These are phyloP conservation scores for Friedmanniomyces simplex DNA, from an alignment of 495 filamentous ascomycete genomes.

Conservation along the genomic window DNA sequence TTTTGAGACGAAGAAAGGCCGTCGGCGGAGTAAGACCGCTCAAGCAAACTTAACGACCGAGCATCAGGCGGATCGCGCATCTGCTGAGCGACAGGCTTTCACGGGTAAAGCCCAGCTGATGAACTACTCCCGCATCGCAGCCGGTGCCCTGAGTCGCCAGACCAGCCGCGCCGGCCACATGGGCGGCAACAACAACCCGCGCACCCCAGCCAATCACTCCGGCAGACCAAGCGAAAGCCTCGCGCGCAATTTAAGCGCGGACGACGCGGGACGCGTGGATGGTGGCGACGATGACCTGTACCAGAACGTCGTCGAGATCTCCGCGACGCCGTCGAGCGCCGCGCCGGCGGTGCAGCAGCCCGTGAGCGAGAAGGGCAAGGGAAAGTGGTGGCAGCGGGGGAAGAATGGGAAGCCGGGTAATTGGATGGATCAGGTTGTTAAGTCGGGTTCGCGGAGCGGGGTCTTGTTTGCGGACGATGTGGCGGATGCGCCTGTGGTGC, in stretches of 20 bases:
- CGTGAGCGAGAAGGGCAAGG: conserved; percentile 18
- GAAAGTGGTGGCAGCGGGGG: conserved; percentile 25
- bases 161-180: neutral
- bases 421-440: conserved; percentile 26
- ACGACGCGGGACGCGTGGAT: conserved; percentile 3
- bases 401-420: conserved; percentile 17
- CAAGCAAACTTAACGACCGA: neutral
- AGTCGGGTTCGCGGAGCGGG: conserved; percentile 18
- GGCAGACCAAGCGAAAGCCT: conserved; percentile 7
- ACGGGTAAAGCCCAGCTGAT: conserved; percentile 1
- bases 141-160: neutral
- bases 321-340: neutral
- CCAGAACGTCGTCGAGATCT: conserved; percentile 8
- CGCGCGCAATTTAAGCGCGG: conserved; percentile 24
- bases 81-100: neutral
- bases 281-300: neutral
- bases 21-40: conserved; percentile 1
- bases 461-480: conserved; percentile 26
- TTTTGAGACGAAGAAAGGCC: neutral
- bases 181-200: conserved; percentile 8
- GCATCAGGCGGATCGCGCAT: neutral
- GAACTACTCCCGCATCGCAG: neutral
- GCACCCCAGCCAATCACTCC: conserved; percentile 1
- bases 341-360: neutral
- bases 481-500: conserved; percentile 24